phyloP scores from a whole-genome alignment of 2,329 filamentous ascomycete genomes.

The Microdochium paspali region DNA sequence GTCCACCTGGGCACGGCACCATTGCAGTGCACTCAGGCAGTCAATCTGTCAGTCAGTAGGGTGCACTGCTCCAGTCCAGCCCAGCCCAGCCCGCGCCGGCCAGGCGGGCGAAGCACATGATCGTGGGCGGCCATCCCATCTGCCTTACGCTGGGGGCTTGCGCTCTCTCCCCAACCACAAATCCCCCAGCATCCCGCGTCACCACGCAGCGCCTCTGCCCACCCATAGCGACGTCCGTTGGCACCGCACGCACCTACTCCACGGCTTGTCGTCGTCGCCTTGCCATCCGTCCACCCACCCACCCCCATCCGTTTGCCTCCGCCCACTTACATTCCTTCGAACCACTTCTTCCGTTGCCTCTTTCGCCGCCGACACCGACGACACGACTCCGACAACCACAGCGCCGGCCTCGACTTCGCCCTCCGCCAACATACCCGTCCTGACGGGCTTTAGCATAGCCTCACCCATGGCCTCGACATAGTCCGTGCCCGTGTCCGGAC shows the following conservation, averaged over 20 bases:
- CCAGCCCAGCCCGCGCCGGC: too few species aligned
- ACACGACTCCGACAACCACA: background rate
- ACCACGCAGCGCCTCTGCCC: background rate
- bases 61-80: too few species aligned
- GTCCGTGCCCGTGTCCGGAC: background rate
- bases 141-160: too few species aligned
- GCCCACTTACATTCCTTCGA: background rate
- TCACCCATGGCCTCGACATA: background rate
- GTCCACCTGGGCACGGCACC: too few species aligned
- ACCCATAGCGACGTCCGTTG: background rate
- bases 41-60: too few species aligned
- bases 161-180: background rate
- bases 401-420: background rate
- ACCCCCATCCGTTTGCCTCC: background rate
- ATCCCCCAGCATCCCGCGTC: background rate
- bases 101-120: too few species aligned
- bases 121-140: too few species aligned
- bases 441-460: background rate
- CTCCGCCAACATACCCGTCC: background rate
- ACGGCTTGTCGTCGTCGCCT: background rate
- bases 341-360: background rate
- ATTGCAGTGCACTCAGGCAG: too few species aligned
- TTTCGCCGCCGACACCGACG: background rate
- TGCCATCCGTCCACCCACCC: background rate
- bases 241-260: background rate